phyloP scores from a whole-genome alignment of 2,329 filamentous ascomycete species.

The Fusarium succisae region DNA sequence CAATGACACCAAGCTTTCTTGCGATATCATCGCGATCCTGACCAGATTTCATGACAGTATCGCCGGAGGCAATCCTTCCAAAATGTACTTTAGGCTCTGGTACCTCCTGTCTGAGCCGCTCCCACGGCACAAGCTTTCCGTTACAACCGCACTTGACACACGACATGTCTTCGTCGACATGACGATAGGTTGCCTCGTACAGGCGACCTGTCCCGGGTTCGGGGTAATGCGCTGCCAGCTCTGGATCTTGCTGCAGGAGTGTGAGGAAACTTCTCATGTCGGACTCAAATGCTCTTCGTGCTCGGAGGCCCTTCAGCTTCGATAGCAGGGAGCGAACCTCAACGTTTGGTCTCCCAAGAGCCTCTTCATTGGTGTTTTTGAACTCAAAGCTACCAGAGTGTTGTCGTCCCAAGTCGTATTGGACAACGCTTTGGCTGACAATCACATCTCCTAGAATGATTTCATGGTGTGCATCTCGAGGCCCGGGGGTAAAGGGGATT shows the following conservation, averaged over 20 bases:
- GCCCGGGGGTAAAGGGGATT: constrained; percentile 31
- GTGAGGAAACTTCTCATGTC: neutral
- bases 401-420: neutral
- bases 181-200: neutral
- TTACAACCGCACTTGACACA: neutral
- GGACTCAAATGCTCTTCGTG: neutral
- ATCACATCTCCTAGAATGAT: neutral
- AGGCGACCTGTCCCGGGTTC: neutral
- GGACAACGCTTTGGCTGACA: neutral
- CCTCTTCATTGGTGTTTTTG: neutral
- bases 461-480: neutral
- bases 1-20: constrained; percentile 26
- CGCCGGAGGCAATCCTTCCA: constrained; percentile 45
- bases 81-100: neutral
- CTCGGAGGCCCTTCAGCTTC: neutral
- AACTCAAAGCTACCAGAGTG: neutral
- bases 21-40: constrained; percentile 47
- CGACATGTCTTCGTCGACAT: neutral
- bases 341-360: neutral
- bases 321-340: neutral
- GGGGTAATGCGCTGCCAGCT: neutral
- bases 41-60: constrained; percentile 51
- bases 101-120: neutral
- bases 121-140: neutral
- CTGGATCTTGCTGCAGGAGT: neutral